Base-by-base conservation (phyloP, 1,284 basidiomycete species). In the Phylloboletellus chloephorus region DNA sequence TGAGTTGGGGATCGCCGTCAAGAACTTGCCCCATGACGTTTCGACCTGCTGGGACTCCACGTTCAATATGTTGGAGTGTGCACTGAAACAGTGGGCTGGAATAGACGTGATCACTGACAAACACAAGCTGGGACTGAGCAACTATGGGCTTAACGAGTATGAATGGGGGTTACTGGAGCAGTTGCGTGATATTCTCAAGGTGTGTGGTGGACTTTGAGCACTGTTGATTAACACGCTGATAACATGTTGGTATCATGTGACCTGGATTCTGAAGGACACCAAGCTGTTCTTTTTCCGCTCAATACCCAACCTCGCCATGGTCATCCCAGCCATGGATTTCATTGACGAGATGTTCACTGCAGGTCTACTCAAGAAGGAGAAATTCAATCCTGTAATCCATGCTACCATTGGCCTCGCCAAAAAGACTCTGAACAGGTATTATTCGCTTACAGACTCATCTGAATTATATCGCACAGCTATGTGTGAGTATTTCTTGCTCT, bases 301-400 rank as follows among this genome's bases (percentile, higher is more conserved):
- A 10, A 47, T 21, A 0, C 51, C 54, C 2, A 54, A 46, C 35
- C 49, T 62, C 11, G 43, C 57, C 3, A 53, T 26, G 11, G 53
- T 63, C 13, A 62, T 63, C 29, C 54, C 54, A 13, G 51, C 51
- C 13, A 57, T 63, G 53, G 56, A 63, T 32, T 37, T 47, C 21
- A 51, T 62, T 15, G 46, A 62, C 37, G 25, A 41, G 9, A n/a
- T 35, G 2, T 44, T 56, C 9, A 40, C 40, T 9, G 57, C 37
- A 10, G 12, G 37, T 10, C 33, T 42, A 7, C 39, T 47, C 7
- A 46, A 54, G 24, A 44, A 32, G 1, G 19, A 43, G 5, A 12
- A 52, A 0, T 11, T 43, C 1, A 7, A 50, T 2, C 50, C 11
- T 23, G 43, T 40, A 4, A 42, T 39, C 44, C 33, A 19, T 37